A percentile compares a stretch with the other conserved stretches of the same genome.
These are phyloP conservation scores for Theileria annulata DNA, from an alignment of 169 alveolate species.

Conservation along the genomic window DNA sequence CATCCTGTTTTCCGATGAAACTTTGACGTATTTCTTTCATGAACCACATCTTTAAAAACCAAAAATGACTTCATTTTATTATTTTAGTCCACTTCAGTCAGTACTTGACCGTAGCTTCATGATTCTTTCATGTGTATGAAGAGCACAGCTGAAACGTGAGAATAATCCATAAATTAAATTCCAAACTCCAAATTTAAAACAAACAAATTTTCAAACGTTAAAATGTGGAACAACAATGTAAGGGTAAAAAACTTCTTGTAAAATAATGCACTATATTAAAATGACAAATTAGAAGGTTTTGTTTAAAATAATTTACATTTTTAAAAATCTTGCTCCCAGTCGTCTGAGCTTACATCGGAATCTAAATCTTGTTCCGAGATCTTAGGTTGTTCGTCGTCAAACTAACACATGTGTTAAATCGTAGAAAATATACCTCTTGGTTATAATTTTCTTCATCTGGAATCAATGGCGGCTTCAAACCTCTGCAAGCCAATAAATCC, in stretches of 20 bases:
- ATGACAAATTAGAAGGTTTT: not conserved
- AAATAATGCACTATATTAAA: constrained; percentile 17
- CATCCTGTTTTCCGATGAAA: constrained; percentile 71
- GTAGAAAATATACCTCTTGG: constrained; percentile 55
- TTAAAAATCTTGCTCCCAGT: constrained; percentile 71
- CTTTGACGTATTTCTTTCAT: constrained; percentile 21
- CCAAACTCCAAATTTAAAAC: not conserved
- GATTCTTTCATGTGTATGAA: constrained; percentile 7
- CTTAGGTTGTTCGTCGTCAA: constrained; percentile 39
- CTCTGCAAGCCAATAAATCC: constrained; percentile 87
- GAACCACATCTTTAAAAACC: constrained; percentile 57
- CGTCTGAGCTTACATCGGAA: constrained; percentile 38
- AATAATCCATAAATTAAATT: not conserved
- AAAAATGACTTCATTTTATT: constrained; percentile 9
- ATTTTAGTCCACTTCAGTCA: not conserved
- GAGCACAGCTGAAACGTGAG: constrained; percentile 6
- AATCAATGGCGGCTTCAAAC: constrained; percentile 80
- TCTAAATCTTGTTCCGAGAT: constrained; percentile 30
- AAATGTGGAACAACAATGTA: not conserved
- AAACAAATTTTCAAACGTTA: constrained; percentile 14
- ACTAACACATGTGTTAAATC: constrained; percentile 5
- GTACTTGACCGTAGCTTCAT: not conserved
- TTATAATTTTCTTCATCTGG: constrained; percentile 81
- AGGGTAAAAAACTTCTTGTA: not conserved
- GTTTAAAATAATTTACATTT: not conserved